Percentiles rank a stretch among this genome's conserved stretches.
These are phyloP conservation scores for Prunus persica DNA, from an alignment of 306 rosid genomes.

Conservation along the genomic window Prunus_persica_NCBIv2 NC_034014.1:27023501-27024000, in stretches of 20 bases:
- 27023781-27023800: not conserved
- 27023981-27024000: slow-evolving; percentile 35
- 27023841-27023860: slow-evolving; percentile 35
- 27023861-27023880: slow-evolving; percentile 29
- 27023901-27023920: not conserved
- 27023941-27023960: slow-evolving; percentile 26
- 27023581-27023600: slow-evolving; percentile 25
- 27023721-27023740: not conserved
- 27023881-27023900: not conserved
- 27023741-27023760: no score
- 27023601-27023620: slow-evolving; percentile 59
- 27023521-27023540: no score
- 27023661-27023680: slow-evolving; percentile 40
- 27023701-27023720: slow-evolving; percentile 6
- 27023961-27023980: slow-evolving; percentile 35
- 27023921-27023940: not conserved
- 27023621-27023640: slow-evolving; percentile 27
- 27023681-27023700: not conserved
- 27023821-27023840: slow-evolving; percentile 37
- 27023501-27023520: no score
- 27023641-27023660: slow-evolving; percentile 36
- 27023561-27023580: not conserved
- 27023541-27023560: no score
- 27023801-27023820: slow-evolving; percentile 11
- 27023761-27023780: not conserved